Conservation (phyloP, 164 flowering plant species). For the Cinnamomum chago region DNA sequence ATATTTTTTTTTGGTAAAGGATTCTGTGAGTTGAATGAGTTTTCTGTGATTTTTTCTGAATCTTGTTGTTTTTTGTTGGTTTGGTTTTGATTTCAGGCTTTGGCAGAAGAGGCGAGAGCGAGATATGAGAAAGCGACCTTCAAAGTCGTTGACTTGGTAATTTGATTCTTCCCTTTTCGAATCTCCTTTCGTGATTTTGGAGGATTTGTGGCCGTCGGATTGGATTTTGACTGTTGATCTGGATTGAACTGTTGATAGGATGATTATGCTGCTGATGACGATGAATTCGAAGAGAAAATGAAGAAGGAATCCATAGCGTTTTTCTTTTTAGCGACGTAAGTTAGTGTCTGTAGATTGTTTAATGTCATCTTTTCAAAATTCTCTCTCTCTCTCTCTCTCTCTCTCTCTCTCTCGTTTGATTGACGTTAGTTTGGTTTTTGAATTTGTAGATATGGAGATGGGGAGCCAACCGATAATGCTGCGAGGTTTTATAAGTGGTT, state of each 20-base stretch:
- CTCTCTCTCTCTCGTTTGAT: too few species aligned
- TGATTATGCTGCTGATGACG: slow-evolving; percentile 90
- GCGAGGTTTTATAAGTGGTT: slow-evolving; percentile 96
- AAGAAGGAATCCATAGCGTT: slow-evolving; percentile 69
- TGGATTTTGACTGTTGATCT: slow-evolving; percentile 1
- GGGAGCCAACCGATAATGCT: slow-evolving; percentile 98
- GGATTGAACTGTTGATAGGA: slow-evolving; percentile 41
- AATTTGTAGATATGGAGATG: slow-evolving; percentile 60
- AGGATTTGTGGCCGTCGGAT: background rate
- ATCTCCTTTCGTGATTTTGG: background rate
- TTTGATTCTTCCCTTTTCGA: background rate
- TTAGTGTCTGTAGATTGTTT: background rate
- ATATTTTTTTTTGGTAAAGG: too few species aligned
- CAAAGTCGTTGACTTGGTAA: slow-evolving; percentile 83
- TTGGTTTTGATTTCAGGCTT: slow-evolving; percentile 40
- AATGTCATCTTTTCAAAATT: background rate
- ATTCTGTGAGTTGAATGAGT: background rate
- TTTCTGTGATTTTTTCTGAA: background rate
- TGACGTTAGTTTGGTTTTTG: background rate
- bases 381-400: too few species aligned
- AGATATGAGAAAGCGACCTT: slow-evolving; percentile 75
- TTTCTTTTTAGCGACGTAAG: slow-evolving; percentile 94
- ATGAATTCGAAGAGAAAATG: slow-evolving; percentile 73
- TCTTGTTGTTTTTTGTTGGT: background rate
- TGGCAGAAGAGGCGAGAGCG: slow-evolving; percentile 82